Conservation (phyloP, 495 filamentous ascomycete genomes). For the Neurospora intermedia region DNA sequence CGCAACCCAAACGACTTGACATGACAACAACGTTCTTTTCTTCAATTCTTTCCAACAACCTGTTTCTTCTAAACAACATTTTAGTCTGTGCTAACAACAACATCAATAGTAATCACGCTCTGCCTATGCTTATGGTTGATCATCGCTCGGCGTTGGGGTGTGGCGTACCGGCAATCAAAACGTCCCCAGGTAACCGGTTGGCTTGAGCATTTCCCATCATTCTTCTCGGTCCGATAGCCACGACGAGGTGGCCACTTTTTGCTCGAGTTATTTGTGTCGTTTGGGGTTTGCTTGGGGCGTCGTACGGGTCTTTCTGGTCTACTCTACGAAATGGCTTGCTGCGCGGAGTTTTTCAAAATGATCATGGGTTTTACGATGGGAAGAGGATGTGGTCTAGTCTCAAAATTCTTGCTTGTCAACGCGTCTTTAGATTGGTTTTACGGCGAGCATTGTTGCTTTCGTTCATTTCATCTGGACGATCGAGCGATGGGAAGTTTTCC, state of each 20-base stretch:
- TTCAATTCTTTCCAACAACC: not conserved
- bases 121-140: not conserved
- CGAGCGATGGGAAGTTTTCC: not conserved
- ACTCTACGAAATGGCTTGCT: not conserved
- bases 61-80: not conserved
- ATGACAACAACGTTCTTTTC: not conserved
- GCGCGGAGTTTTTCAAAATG: conserved; percentile 1
- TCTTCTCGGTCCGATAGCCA: not conserved
- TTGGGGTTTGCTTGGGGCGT: not conserved
- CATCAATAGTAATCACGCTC: not conserved
- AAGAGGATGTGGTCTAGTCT: not conserved
- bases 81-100: not conserved
- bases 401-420: not conserved
- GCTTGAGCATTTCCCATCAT: not conserved
- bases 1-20: not conserved
- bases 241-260: not conserved
- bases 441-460: not conserved
- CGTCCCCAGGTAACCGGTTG: not conserved
- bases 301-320: not conserved
- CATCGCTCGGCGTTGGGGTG: not conserved
- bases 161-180: not conserved
- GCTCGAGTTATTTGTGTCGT: not conserved
- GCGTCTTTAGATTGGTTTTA: not conserved
- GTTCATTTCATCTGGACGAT: not conserved
- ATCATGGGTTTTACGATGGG: not conserved